Evolutionary conservation across 306 rosid genomes (phyloP).

Genomic region (Pyrus communis): DNA sequence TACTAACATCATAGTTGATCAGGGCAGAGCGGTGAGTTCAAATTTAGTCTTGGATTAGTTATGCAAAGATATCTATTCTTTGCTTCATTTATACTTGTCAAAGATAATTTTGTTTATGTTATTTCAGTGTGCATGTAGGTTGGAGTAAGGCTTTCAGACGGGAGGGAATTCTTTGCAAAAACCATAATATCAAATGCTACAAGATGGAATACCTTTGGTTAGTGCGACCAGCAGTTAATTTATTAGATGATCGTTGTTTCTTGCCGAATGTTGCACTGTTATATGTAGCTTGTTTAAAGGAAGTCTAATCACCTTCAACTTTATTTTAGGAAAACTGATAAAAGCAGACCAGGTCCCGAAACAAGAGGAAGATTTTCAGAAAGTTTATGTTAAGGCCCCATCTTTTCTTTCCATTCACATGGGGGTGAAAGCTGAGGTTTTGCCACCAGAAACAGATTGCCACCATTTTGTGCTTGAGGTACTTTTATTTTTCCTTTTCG

Average conservation of each 20-base stretch:
- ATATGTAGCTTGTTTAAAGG: not conserved
- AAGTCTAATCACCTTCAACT: conserved; percentile 7
- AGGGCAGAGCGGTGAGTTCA: conserved; percentile 78
- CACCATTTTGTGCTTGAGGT: conserved; percentile 98
- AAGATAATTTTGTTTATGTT: conserved; percentile 16
- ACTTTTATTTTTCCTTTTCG: conserved; percentile 13
- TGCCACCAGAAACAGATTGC: conserved; percentile 89
- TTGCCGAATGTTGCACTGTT: conserved; percentile 11
- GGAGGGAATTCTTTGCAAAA: conserved; percentile 73
- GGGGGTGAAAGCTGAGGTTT: conserved; percentile 89
- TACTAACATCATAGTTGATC: conserved; percentile 50
- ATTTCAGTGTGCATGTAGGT: conserved; percentile 37
- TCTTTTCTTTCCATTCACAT: conserved; percentile 96
- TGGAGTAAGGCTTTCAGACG: conserved; percentile 81
- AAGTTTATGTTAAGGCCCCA: conserved; percentile 83
- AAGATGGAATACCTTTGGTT: conserved; percentile 98
- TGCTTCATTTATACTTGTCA: not conserved
- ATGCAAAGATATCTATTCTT: not conserved
- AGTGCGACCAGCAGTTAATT: conserved; percentile 19
- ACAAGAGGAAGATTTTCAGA: conserved; percentile 89
- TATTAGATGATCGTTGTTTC: conserved; percentile 14
- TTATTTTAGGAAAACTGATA: conserved; percentile 57
- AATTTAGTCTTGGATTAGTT: conserved; percentile 7
- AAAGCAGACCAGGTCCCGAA: conserved; percentile 62
- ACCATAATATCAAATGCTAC: conserved; percentile 95